Percentiles rank a stretch among this genome's conserved stretches.
These are phyloP conservation scores for Cryptococcus maquisensis DNA, from an alignment of 1,284 basidiomycete genomes.

Conservation along the genomic window DNA sequence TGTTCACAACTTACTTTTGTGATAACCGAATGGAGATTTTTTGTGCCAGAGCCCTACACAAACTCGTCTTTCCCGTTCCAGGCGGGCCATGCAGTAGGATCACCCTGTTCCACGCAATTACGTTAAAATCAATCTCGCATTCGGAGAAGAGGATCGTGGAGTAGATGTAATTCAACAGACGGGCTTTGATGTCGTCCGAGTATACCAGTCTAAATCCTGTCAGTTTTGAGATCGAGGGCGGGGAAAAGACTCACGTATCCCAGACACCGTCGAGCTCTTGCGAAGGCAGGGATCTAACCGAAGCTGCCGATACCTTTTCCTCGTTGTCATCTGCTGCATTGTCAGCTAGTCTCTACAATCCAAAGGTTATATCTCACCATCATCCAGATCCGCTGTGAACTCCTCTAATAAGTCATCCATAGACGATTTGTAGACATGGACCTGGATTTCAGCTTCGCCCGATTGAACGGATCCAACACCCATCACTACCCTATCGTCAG, in stretches of 20 bases:
- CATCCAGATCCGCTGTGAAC: constrained; percentile 57
- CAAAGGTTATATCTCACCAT: constrained; percentile 43
- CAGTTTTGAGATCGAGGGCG: background rate
- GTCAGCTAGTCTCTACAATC: too few relatives aligned
- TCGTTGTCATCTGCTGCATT: constrained; percentile 56
- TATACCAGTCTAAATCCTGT: constrained; percentile 67
- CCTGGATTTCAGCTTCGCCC: constrained; percentile 54
- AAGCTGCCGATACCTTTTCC: constrained; percentile 77
- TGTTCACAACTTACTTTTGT: constrained; percentile 58
- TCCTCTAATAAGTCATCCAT: constrained; percentile 70
- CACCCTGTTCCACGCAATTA: constrained; percentile 90
- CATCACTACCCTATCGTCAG: background rate
- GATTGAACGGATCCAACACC: constrained; percentile 2
- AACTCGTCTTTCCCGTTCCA: constrained; percentile 94
- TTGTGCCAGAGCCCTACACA: constrained; percentile 91
- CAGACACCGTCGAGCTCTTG: constrained; percentile 81
- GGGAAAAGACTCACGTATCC: constrained; percentile 50
- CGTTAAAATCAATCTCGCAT: constrained; percentile 80
- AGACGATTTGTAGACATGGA: constrained; percentile 82
- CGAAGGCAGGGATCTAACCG: constrained; percentile 78
- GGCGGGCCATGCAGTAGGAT: constrained; percentile 94
- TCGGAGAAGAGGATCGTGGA: constrained; percentile 88
- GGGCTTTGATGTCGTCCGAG: constrained; percentile 79
- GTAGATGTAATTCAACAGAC: constrained; percentile 87
- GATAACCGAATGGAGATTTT: constrained; percentile 89